Conservation (phyloP, 768 basidiomycete genomes). For the Dacryopinax spathularia region DNA sequence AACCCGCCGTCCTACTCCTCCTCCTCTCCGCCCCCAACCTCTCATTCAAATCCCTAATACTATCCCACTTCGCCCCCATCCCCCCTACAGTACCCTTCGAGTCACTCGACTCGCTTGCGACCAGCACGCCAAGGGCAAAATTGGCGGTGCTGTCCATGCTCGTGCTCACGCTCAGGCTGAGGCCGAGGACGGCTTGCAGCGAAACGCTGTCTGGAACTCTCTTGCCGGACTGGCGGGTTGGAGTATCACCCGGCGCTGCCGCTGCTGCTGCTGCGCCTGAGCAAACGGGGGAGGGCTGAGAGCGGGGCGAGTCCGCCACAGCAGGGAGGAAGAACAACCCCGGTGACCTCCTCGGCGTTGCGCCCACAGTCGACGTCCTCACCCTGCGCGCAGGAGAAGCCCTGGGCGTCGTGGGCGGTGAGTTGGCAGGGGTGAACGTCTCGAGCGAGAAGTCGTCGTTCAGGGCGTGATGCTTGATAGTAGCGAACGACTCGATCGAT, state of each 20-base stretch:
- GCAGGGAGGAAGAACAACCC: background rate
- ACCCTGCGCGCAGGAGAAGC: background rate
- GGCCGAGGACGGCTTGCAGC: background rate
- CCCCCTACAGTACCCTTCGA: too few relatives aligned
- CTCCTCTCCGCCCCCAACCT: background rate
- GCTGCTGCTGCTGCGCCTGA: background rate
- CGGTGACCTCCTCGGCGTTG: background rate
- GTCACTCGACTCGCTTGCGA: background rate
- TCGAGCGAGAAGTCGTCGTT: background rate
- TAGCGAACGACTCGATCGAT: background rate
- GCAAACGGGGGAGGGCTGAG: background rate
- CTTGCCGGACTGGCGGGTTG: background rate
- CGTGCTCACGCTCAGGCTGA: constrained; percentile 1
- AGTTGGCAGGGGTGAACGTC: background rate
- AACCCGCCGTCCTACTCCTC: background rate
- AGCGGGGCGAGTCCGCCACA: background rate
- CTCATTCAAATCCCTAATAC: background rate
- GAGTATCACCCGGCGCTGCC: background rate
- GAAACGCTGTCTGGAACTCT: background rate
- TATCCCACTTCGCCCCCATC: background rate
- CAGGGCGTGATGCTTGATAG: background rate
- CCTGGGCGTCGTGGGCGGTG: background rate
- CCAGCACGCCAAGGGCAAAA: background rate
- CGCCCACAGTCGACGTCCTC: background rate
- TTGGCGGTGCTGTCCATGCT: background rate